These are phyloP conservation scores for Botryotinia globosa DNA, from an alignment of 2,329 filamentous ascomycete species.

Conservation along the genomic window DNA sequence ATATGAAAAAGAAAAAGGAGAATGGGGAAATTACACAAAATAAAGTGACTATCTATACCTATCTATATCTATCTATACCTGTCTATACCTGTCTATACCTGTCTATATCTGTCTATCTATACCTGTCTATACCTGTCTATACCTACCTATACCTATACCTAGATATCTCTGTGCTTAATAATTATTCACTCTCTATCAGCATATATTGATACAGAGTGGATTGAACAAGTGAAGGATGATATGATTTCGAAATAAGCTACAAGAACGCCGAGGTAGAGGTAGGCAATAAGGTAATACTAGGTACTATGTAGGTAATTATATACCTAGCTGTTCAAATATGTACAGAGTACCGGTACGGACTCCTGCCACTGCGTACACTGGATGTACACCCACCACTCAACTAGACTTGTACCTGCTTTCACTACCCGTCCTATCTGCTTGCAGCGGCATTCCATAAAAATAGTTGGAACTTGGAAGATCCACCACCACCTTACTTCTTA, in stretches of 20 bases:
- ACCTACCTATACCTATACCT: no score
- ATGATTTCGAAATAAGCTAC: not conserved
- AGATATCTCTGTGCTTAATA: no score
- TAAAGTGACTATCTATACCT: not conserved
- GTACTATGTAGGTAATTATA: not conserved
- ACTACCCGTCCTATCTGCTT: not conserved
- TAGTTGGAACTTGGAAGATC: not conserved
- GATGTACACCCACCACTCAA: not conserved
- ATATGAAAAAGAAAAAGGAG: not conserved
- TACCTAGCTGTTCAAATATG: not conserved
- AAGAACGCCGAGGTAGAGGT: constrained; percentile 4
- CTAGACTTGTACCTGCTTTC: not conserved
- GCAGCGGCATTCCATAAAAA: constrained; percentile 7
- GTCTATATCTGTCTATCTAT: no score
- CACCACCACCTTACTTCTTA: not conserved
- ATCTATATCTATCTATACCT: no score
- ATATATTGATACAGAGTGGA: not conserved
- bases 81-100: no score
- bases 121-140: no score
- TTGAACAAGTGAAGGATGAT: not conserved
- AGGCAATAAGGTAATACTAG: not conserved
- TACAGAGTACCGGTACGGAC: not conserved
- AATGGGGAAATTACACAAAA: not conserved
- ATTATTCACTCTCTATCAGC: not conserved
- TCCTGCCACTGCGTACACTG: not conserved